Conservation (phyloP, 2,329 filamentous ascomycete species). For the Phoma sp. region DNA sequence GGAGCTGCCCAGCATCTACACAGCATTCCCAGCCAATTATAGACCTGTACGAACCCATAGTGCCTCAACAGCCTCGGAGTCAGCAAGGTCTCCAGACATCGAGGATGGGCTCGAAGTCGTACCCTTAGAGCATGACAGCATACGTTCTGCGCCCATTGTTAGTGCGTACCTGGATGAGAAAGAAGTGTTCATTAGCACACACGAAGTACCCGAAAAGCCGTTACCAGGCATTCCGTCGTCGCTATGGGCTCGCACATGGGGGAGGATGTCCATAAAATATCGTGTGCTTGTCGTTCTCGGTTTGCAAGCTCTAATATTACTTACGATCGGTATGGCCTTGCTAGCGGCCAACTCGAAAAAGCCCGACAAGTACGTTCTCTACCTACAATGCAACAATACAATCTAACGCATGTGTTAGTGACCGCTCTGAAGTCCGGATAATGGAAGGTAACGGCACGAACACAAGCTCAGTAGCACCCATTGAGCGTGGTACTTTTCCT, state of each 20-base stretch:
- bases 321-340: constrained; percentile 25
- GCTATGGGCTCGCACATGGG: constrained; percentile 34
- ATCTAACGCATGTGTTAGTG: not conserved
- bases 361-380: constrained; percentile 12
- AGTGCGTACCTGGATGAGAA: constrained; percentile 36
- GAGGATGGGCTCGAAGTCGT: constrained; percentile 42
- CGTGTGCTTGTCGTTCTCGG: constrained; percentile 30
- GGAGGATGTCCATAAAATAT: constrained; percentile 24
- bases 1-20: constrained; percentile 38
- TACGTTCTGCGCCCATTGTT: constrained; percentile 33
- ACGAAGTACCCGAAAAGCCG: constrained; percentile 26
- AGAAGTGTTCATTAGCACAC: constrained; percentile 28
- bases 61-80: constrained; percentile 18
- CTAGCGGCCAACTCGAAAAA: constrained; percentile 17
- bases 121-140: constrained; percentile 35
- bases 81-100: constrained; percentile 21
- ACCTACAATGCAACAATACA: not conserved
- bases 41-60: constrained; percentile 15
- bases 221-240: constrained; percentile 31
- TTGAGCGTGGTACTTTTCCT: constrained; percentile 31
- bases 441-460: constrained; percentile 4
- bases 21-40: constrained; percentile 27
- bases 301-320: constrained; percentile 26
- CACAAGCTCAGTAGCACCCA: not conserved
- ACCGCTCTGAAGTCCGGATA: not conserved